Evolutionary conservation across 2,329 filamentous ascomycete species (phyloP), one percentile per base, ranked within the genome.

Genomic region (Aspergillus cejpii): DNA sequence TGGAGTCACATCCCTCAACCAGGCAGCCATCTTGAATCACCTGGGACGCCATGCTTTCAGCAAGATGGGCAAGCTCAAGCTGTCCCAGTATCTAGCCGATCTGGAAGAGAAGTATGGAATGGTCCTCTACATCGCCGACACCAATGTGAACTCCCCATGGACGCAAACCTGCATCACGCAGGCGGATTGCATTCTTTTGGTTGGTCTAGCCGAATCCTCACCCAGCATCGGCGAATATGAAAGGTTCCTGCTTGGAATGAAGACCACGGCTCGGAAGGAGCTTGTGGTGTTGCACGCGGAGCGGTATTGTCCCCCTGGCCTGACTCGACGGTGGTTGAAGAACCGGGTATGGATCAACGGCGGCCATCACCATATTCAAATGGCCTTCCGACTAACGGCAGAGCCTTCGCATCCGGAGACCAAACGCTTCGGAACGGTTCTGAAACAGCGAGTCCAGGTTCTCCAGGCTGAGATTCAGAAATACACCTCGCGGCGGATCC

Each of bases 341-440:
- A 96, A 95, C 59, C 84, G 92, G 1, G 83, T 94, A 50, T 98
- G 92, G 92, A 92, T 98, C 66, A 98, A 97, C 54, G 92, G 92
- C 12, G 91, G 91, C 4, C 94, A 98, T 63, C 92, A 94, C 61
- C 92, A 98, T 56, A 86, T 98, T 10, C 92, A 98, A 59, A 97
- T 98, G 92, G 78, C 85, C 0, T 91, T 92, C 64, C 80, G 84
- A 29, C 77, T 83, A 2, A 84, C 85, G 37, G 73, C 83, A 1
- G 83, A 94, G 52, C 86, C 89, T 2, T 80, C 85, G 0, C 84
- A 89, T 57, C 79, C 84, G 15, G 82, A 83, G 11, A 77, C 80
- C 1, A 87, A 88, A 56, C 84, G 85, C 41, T 84, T 94, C 12
- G 89, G 91, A 1, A 85, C 85, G 3, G 88, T 84, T 0, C 71